Evolutionary conservation across 1,284 basidiomycete species (phyloP), one percentile per base, ranked within the genome.

Genomic region (Ganoderma sinense): DNA sequence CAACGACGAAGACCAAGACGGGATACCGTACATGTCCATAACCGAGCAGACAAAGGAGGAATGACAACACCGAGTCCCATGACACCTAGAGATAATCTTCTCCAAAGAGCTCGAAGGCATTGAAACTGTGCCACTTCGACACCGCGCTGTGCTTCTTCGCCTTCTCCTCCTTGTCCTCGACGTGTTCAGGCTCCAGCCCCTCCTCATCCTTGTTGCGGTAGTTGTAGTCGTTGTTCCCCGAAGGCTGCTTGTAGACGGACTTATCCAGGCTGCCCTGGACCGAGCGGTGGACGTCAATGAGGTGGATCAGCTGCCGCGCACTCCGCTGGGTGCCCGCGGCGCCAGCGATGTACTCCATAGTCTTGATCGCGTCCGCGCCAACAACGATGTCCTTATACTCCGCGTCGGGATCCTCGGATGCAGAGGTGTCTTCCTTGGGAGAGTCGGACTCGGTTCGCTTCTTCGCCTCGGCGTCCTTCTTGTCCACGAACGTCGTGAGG

Each of bases 261-360:
- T 58, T 56, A 1, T 70, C 70, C 33, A 80, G 53, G 51, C 73
- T 74, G 14, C 66, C 71, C 60, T 74, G 60, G 7, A 87, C 84
- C 0, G 85, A 86, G 39, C 75, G 75, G 70, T 85, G 85, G 2
- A 86, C 85, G 69, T 87, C 86, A 53, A 80, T 74, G 40, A 87
- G 75, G 75, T 86, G 84, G 31, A 86, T 81, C 0, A 86, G 78
- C 18, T 77, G 75, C 2, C 66, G 59, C n/a, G 64, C 26, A 2
- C 71, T 71, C 1, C 76, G 72, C 13, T 69, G 71, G 0, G 71
- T 61, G 1, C 72, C 65, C 4, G 80, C 64, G 5, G 77, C 79
- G 3, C 75, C 75, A 33, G 60, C 23, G 29, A 84, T 60, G 41
- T 78, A 62, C 39, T 74, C 64, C 23, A 79, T 75, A 10, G 78